These are phyloP conservation scores for Lepraria neglecta DNA, from an alignment of 495 filamentous ascomycete genomes.

Conservation along the genomic window DNA sequence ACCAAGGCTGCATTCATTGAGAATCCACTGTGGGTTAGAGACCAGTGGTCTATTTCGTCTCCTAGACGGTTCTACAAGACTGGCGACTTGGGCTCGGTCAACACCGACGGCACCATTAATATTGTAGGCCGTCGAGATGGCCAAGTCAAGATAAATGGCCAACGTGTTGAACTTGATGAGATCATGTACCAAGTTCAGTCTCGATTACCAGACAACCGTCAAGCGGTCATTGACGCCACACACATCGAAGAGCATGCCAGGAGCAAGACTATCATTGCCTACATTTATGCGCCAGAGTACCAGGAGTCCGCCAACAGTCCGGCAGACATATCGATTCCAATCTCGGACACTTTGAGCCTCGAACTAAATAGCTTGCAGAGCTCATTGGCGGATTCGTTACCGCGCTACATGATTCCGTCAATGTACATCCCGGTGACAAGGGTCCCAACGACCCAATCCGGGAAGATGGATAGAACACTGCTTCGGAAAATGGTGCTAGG, in stretches of 20 bases:
- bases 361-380: background rate
- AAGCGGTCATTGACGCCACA: background rate
- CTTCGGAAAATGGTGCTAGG: slow-evolving; percentile 31
- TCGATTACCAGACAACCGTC: slow-evolving; percentile 1
- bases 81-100: background rate
- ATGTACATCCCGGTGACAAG: slow-evolving; percentile 35
- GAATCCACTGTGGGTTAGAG: background rate
- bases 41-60: background rate
- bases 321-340: background rate
- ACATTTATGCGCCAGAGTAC: background rate
- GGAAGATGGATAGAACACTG: slow-evolving; percentile 36
- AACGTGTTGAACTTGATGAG: slow-evolving; percentile 22
- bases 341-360: background rate
- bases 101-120: background rate
- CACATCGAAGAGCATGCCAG: background rate
- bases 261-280: background rate
- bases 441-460: slow-evolving; percentile 36
- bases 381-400: slow-evolving; percentile 29
- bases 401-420: slow-evolving; percentile 40
- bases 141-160: slow-evolving; percentile 20
- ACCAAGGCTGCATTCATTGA: slow-evolving; percentile 22
- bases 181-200: slow-evolving; percentile 2
- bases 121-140: background rate
- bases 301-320: background rate
- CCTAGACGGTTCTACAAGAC: slow-evolving; percentile 11